Base-by-base conservation (phyloP, 192 early-diverging fungal species). In the Podila epicladia region DNA sequence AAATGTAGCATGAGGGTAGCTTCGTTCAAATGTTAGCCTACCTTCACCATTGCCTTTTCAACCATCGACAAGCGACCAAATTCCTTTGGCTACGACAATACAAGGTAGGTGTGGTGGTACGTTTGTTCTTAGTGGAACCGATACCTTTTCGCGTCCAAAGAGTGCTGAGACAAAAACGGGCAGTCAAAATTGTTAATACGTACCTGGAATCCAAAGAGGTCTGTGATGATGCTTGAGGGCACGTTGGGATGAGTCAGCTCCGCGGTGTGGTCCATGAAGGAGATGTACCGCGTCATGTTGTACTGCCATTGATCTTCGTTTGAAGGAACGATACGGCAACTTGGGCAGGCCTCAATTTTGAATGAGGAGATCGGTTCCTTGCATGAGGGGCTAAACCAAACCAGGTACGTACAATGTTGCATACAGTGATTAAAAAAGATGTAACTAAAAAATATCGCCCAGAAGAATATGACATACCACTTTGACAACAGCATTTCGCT, bases 241-340 rank as follows among this genome's bases (percentile, higher is more conserved):
- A 73, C 63, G 12, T 15, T 69, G 4, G 77, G 77, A 26, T 80
- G 77, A 6, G 50, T 61, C 12, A 80, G 31, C 62, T 80, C 77
- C 6, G 61, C 77, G 15, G 77, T 80, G 35, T 80, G 65, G 19
- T 80, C 77, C 70, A 73, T 69, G 57, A 80, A 80, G 3, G 77
- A 73, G 4, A 73, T 64, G 7, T 65, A 35, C 19, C 62, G 55
- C 17, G 71, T 32, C 28, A 80, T 17, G 15, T 51, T 58, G 29
- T 59, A 80, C 19, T 62, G 67, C 77, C 77, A 80, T 13, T 41
- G 66, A 17, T 68, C 35, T 7, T 80, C 71, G 1, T 59, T 45
- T 15, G 67, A 38, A 9, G 71, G 71, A 9, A 37, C 26, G 13
- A 65, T 8, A 20, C 58, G 58, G 48, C 77, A 80, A 1, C 22